phyloP scores from a whole-genome alignment of 73 alveolate species.

The Tetrahymena borealis region DNA sequence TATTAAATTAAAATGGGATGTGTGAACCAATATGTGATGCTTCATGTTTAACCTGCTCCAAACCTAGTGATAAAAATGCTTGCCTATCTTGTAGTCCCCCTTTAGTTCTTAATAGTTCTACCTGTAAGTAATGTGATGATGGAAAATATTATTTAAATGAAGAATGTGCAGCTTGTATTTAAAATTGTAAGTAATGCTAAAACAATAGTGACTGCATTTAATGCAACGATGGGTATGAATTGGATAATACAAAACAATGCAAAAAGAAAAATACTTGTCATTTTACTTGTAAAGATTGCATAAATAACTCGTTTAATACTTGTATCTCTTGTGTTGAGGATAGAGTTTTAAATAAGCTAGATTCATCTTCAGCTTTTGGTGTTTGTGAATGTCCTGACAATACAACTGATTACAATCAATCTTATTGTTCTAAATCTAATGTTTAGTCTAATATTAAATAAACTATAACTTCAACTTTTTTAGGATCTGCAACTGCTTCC shows the following conservation, averaged over 20 bases:
- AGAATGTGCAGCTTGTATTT: background rate
- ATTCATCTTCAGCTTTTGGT: background rate
- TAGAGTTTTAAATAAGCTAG: background rate
- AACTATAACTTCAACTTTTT: background rate
- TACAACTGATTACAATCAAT: background rate
- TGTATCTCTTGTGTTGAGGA: background rate
- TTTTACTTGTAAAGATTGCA: background rate
- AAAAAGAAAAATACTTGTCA: background rate
- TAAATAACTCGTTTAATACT: background rate
- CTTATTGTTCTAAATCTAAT: background rate
- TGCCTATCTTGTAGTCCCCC: background rate
- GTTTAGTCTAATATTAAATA: background rate
- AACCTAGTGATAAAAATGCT: background rate
- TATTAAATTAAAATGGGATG: background rate
- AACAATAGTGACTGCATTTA: background rate
- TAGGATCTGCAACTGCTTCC: background rate
- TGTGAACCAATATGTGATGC: background rate
- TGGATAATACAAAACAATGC: background rate
- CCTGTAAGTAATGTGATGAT: background rate
- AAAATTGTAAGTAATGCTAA: background rate
- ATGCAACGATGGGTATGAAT: background rate
- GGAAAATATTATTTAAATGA: background rate
- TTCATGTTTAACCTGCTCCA: background rate
- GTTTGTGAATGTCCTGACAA: background rate
- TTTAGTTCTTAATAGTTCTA: background rate